Percentiles rank a stretch among this genome's conserved stretches.
Conservation (phyloP, 345 rosid species). For the Citrus mangshanensis region DNA sequence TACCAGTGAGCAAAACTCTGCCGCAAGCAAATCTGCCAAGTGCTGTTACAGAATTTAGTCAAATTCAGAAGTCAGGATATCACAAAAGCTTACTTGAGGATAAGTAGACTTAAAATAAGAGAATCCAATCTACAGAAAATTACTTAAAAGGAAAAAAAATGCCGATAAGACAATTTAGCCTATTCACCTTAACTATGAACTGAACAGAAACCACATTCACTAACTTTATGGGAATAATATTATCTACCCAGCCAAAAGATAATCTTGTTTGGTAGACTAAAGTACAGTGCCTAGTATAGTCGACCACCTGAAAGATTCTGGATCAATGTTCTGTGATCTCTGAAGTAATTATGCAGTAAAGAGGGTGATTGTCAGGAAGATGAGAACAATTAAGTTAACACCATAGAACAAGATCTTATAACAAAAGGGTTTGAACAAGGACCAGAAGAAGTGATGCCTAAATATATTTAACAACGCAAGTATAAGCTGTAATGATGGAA, state of each 20-base stretch:
- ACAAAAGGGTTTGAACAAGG: neutral
- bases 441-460: neutral
- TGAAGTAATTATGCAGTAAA: neutral
- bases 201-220: neutral
- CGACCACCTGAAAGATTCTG: neutral
- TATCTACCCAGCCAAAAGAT: neutral
- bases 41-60: constrained; percentile 50
- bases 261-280: neutral
- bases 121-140: neutral
- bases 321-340: neutral
- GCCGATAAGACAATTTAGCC: neutral
- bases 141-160: neutral
- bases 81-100: constrained; percentile 5
- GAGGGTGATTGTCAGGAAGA: neutral
- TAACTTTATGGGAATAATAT: neutral
- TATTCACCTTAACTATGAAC: neutral
- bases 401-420: neutral
- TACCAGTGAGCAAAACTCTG: constrained; percentile 72
- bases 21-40: constrained; percentile 80
- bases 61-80: constrained; percentile 29
- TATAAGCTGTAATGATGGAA: neutral
- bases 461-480: neutral
- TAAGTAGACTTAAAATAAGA: constrained; percentile 9
- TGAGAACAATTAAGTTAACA: neutral
- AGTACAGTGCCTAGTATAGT: neutral